Base-by-base conservation (phyloP, 2,329 filamentous ascomycete species). In the Pestalotiopsis sp. region DNA sequence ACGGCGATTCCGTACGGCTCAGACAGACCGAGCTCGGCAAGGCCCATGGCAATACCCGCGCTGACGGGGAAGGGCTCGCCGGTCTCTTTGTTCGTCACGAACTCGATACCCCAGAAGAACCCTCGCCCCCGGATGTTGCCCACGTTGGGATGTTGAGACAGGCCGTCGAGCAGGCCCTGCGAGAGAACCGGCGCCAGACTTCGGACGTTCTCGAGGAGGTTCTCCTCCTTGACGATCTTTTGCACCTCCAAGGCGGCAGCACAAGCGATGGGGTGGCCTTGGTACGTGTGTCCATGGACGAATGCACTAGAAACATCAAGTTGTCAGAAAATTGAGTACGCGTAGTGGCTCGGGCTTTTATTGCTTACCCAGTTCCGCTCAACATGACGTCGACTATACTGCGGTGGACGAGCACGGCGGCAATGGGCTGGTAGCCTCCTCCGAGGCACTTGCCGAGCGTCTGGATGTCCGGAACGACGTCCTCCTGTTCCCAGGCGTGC, bases 371-470 rank as follows among this genome's bases (percentile, higher is more conserved):
- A 0, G 66, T 81, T 76, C 82, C 79, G 2, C 57, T 74, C 75
- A 68, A 80, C 79, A 78, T 78, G 52, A 69, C 81, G 57, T 87
- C 78, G 20, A 87, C 80, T 3, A 92, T 82, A n/a, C 79, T 81
- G 1, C 80, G 74, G 23, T 84, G 84, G 1, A 89, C 82, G 1
- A 93, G 80, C 25, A 92, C 81, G 0, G 84, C 90, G 0, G 90
- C 88, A 9, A 92, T 83, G 0, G 90, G 85, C 56, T 84, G 83
- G 70, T 89, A 92, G 0, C 91, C 91, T 20, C 86, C 90, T 0
- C 87, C 89, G 0, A 93, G 81, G 0, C 88, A 89, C 76, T 93
- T 93, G 0, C 89, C 91, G 11, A 92, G 80, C 0, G 89, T 89
- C 76, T 91, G 86, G 4, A 93, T 84, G 73, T 93, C 91, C 0